Evolutionary conservation across 768 basidiomycete species (phyloP).

Genomic region (Suillus sp.): DNA sequence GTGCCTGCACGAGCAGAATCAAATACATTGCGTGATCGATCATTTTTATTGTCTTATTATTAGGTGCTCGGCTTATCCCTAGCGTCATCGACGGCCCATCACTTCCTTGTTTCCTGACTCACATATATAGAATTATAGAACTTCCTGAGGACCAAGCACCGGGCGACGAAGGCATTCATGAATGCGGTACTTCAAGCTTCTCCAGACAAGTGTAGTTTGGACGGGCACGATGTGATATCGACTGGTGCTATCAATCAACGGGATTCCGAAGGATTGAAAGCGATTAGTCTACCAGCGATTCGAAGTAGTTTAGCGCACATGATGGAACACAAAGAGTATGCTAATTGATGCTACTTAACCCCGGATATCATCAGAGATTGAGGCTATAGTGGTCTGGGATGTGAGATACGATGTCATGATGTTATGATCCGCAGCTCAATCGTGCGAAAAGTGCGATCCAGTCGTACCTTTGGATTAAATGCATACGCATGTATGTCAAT

Average conservation of each 20-base stretch:
- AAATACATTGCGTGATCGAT: slow-evolving; percentile 2
- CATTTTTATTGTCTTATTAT: slow-evolving; percentile 1
- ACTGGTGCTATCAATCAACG: no score
- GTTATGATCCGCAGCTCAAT: not conserved
- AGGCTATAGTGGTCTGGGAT: not conserved
- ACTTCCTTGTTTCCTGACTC: slow-evolving; percentile 3
- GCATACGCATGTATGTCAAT: not conserved
- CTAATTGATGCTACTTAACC: not conserved
- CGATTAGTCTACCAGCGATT: not conserved
- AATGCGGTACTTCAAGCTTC: not conserved
- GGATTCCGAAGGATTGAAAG: not conserved
- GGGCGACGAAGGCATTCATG: not conserved
- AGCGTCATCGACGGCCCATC: not conserved
- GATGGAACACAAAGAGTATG: not conserved
- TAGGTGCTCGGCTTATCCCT: slow-evolving; percentile 2
- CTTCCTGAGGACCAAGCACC: not conserved
- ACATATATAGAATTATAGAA: not conserved
- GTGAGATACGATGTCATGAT: not conserved
- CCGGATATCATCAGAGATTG: not conserved
- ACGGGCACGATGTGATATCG: not conserved
- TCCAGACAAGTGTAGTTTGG: not conserved
- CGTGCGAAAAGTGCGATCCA: not conserved
- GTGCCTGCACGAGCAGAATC: not conserved
- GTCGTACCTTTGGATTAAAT: slow-evolving; percentile 1
- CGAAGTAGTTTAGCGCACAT: slow-evolving; percentile 1